A percentile compares a stretch with the other conserved stretches of the same genome.
phyloP scores from a whole-genome alignment of 345 rosid genomes.

The Eutrema heterophyllum region DNA sequence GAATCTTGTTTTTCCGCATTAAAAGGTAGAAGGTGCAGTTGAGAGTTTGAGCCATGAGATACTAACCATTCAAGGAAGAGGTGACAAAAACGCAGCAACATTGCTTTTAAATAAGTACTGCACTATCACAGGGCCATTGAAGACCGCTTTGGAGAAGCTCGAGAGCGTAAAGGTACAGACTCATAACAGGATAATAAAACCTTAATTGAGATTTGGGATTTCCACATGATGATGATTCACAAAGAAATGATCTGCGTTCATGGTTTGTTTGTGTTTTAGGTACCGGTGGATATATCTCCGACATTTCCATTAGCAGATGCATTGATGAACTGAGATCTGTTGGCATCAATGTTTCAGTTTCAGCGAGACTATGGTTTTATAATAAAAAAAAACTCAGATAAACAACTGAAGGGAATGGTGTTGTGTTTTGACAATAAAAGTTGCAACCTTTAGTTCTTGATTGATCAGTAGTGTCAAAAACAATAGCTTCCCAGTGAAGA shows the following conservation, averaged over 20 bases:
- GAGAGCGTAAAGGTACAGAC: constrained; percentile 54
- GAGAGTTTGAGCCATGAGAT: constrained; percentile 81
- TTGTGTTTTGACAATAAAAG: constrained; percentile 7
- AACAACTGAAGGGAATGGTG: not conserved
- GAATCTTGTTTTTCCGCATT: constrained; percentile 2
- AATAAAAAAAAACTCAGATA: constrained; percentile 8
- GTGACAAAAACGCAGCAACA: constrained; percentile 72
- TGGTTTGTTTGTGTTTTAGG: constrained; percentile 38
- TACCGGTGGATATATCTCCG: constrained; percentile 78
- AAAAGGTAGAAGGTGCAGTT: constrained; percentile 67
- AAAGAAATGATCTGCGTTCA: not conserved
- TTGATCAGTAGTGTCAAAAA: no score
- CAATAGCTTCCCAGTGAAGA: not conserved
- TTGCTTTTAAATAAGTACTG: constrained; percentile 60
- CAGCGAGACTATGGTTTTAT: not conserved
- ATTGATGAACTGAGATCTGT: constrained; percentile 25
- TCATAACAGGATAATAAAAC: not conserved
- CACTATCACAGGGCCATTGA: constrained; percentile 56
- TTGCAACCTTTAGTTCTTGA: not conserved
- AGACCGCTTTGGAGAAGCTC: constrained; percentile 55
- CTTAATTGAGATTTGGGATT: not conserved
- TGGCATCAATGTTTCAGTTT: constrained; percentile 3
- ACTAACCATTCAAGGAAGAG: constrained; percentile 81
- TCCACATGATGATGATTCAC: not conserved
- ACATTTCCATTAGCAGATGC: constrained; percentile 49